Evolutionary conservation across 2,329 filamentous ascomycete species (phyloP), one percentile per base, ranked within the genome.

Genomic region (Scedosporium apiospermum): DNA sequence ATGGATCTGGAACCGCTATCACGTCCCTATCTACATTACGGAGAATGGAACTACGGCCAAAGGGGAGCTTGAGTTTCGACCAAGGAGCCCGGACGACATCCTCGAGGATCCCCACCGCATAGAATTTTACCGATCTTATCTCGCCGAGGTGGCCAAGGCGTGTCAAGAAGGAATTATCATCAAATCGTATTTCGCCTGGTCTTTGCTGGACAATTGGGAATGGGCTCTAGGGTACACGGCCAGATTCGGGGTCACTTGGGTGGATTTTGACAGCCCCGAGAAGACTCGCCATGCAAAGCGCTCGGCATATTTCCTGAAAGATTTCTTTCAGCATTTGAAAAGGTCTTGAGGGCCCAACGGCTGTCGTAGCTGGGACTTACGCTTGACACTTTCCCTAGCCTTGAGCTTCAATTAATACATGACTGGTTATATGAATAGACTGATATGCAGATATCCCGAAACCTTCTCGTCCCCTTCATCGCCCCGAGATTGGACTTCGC

Each of bases 121-220:
- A 12, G 73, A 76, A 21, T 77, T 75, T 60, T 76, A 71, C 67
- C 70, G 70, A 27, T 69, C 70, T 18, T 77, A 77, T 57, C 62
- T 77, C 26, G 73, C 71, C 0, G 74, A 74, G 58, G 67, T 77
- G 2, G 75, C 73, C 10, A 73, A 69, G 46, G 75, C 74, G 0
- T 72, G 72, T 1, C 67, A 74, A 53, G 71, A 75, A 38, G 74
- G 75, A 0, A 69, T 75, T 1, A 67, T 76, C 7, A 73, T 77
- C 60, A 72, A 73, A 61, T 73, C 71, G 1, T 77, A 76, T 61
- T 77, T 77, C 63, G 75, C 68, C 0, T 77, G 75, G 75, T 76
- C 74, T 0, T 76, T 77, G 51, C 72, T 71, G 0, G 75, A 77
- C 61, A 77, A 77, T n/a, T 77, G 75, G 74, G 73, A 78, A 64